Evolutionary conservation across 768 basidiomycete species (phyloP).

Genomic region (Plicaturopsis crispa): DNA sequence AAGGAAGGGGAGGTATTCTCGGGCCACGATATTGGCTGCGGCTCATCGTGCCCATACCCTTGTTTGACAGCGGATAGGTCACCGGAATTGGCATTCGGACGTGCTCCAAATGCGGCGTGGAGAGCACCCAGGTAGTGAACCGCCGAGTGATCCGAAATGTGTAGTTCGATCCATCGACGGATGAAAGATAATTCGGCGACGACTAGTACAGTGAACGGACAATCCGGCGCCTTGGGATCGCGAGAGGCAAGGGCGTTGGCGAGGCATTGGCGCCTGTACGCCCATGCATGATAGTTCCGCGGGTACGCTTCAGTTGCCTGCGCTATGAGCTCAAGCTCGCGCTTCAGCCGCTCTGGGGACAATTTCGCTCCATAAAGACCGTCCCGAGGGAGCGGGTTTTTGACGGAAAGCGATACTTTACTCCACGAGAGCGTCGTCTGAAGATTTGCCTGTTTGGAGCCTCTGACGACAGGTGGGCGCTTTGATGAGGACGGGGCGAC

Average conservation of each 20-base stretch:
- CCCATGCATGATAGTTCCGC: slow-evolving; percentile 72
- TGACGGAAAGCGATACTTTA: no score
- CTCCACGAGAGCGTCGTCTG: slow-evolving; percentile 16
- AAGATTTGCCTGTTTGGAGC: slow-evolving; percentile 6
- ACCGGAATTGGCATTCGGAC: no score
- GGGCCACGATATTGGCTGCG: background rate
- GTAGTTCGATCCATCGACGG: slow-evolving; percentile 47
- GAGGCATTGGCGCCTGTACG: slow-evolving; percentile 47
- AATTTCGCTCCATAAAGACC: no score
- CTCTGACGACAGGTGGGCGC: slow-evolving; percentile 9
- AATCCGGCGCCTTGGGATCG: slow-evolving; percentile 5
- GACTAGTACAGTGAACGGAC: no score
- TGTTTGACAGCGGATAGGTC: slow-evolving; percentile 2
- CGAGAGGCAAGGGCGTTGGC: slow-evolving; percentile 20
- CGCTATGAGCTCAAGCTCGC: slow-evolving; percentile 42
- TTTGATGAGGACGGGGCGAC: slow-evolving; percentile 1
- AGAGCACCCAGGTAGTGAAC: slow-evolving; percentile 45
- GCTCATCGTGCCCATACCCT: background rate
- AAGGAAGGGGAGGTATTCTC: background rate
- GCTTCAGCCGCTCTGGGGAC: slow-evolving; percentile 24
- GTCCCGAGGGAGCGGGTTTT: no score
- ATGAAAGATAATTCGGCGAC: slow-evolving; percentile 27
- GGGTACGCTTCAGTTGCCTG: slow-evolving; percentile 55
- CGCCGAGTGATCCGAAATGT: slow-evolving; percentile 63
- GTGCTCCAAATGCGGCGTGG: no score